These are phyloP conservation scores for Hyphopichia buzzinii DNA, from an alignment of 1,139 yeast genomes.

Conservation along the genomic window DNA sequence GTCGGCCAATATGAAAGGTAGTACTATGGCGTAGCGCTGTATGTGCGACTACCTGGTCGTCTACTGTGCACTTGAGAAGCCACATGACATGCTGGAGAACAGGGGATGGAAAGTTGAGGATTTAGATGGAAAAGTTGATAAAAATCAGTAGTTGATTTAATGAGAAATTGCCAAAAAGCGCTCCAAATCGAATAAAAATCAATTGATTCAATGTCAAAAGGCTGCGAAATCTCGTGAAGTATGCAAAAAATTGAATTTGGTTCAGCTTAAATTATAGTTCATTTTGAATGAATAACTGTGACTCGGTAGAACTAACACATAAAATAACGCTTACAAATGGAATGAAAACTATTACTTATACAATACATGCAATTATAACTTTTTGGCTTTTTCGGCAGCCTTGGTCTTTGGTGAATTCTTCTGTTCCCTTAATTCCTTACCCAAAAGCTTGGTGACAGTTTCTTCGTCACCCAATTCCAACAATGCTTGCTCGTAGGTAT, in stretches of 20 bases:
- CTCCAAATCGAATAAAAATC: no score
- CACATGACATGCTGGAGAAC: not conserved
- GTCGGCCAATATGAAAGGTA: constrained; percentile 31
- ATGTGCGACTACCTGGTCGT: not conserved
- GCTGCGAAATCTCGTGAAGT: no score
- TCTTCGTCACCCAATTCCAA: constrained; percentile 78
- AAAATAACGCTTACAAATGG: no score
- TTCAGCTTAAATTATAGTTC: no score
- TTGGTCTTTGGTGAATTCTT: constrained; percentile 14
- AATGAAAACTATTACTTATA: no score
- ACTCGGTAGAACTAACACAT: no score
- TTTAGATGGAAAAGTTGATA: no score
- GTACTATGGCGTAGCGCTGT: not conserved
- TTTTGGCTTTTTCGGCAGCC: constrained; percentile 6
- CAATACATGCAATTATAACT: constrained; percentile 1
- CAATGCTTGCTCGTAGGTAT: constrained; percentile 67
- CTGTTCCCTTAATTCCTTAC: constrained; percentile 31
- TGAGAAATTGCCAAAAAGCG: no score
- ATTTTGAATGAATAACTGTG: no score
- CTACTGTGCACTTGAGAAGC: constrained; percentile 1
- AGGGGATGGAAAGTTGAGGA: not conserved
- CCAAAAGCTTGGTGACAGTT: constrained; percentile 50
- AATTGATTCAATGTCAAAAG: no score
- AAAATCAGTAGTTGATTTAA: no score
- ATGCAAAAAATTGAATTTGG: no score